Conservation (phyloP, 2,329 filamentous ascomycete genomes). For the Stagonosporopsis rhizophila region DNA sequence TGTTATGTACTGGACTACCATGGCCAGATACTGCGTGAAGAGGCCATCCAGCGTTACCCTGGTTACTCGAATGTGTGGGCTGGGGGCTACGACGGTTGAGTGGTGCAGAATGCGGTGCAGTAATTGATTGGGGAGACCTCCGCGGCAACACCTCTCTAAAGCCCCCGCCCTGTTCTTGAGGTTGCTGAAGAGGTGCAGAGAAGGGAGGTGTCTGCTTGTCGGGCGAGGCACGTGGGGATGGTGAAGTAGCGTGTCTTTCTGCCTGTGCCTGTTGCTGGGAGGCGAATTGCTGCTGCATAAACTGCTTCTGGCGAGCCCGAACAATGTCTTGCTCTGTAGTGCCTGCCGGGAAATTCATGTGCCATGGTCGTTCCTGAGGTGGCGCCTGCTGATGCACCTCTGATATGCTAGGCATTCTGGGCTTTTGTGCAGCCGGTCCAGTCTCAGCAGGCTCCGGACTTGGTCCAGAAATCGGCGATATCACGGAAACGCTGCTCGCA, state of each 20-base stretch:
- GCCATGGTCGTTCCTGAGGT: slow-evolving; percentile 39
- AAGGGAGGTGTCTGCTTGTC: slow-evolving; percentile 32
- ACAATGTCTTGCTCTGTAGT: slow-evolving; percentile 48
- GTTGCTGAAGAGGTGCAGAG: slow-evolving; percentile 14
- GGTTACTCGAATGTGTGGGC: slow-evolving; percentile 32
- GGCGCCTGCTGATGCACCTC: slow-evolving; percentile 34
- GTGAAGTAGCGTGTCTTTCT: slow-evolving; percentile 40
- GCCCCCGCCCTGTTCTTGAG: slow-evolving; percentile 32
- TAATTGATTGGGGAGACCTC: slow-evolving; percentile 38
- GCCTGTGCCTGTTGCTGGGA: slow-evolving; percentile 43
- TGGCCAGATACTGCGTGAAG: slow-evolving; percentile 35
- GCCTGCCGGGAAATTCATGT: slow-evolving; percentile 44
- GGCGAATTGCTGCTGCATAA: slow-evolving; percentile 44
- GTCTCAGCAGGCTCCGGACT: slow-evolving; percentile 24
- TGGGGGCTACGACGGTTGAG: slow-evolving; percentile 24
- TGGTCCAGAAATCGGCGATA: slow-evolving; percentile 41
- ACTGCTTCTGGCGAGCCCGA: slow-evolving; percentile 45
- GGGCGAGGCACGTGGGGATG: slow-evolving; percentile 38
- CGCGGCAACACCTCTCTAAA: slow-evolving; percentile 47
- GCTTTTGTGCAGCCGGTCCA: slow-evolving; percentile 28
- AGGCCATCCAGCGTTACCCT: slow-evolving; percentile 29
- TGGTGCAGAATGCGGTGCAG: slow-evolving; percentile 22
- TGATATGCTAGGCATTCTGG: slow-evolving; percentile 47
- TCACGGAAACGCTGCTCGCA: slow-evolving; percentile 36
- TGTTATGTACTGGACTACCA: slow-evolving; percentile 33